These are phyloP conservation scores for Amaranthus hypochondriacus DNA, from an alignment of 148 eudicot species.

Conservation along the genomic window DNA sequence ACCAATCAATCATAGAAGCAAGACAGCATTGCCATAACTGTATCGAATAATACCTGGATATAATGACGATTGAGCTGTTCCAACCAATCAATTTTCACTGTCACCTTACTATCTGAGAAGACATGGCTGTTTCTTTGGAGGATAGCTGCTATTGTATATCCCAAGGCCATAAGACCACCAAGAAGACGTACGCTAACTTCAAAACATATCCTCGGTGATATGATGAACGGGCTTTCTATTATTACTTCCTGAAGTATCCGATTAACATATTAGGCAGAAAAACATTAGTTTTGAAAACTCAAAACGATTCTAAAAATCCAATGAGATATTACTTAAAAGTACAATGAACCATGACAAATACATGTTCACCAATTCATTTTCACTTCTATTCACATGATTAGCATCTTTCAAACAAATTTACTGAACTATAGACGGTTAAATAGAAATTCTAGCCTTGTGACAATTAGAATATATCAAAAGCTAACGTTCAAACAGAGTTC, in stretches of 20 bases:
- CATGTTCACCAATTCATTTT: no score
- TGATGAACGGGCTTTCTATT: conserved; percentile 85
- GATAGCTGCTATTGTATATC: conserved; percentile 92
- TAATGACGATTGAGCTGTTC: conserved; percentile 83
- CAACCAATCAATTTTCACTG: conserved; percentile 84
- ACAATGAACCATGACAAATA: no score
- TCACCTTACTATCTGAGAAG: conserved; percentile 68
- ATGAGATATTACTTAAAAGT: no score
- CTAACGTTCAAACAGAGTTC: no score
- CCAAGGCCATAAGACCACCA: conserved; percentile 97
- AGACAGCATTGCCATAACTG: not conserved
- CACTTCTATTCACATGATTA: no score
- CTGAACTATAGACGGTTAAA: no score
- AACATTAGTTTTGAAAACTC: not conserved
- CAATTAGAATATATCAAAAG: no score
- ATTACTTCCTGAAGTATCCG: conserved; percentile 75
- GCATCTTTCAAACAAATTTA: no score
- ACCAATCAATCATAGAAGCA: not conserved
- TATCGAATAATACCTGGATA: conserved; percentile 56
- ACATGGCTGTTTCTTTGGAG: conserved; percentile 86
- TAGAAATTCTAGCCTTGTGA: no score
- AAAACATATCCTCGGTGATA: conserved; percentile 94
- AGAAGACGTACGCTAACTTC: conserved; percentile 97
- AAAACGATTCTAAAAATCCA: no score
- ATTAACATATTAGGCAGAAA: conserved; percentile 15